Evolutionary conservation across 1,284 basidiomycete species (phyloP), one percentile per base, ranked within the genome.

Genomic region (Cutaneotrichosporon cavernicola): DNA sequence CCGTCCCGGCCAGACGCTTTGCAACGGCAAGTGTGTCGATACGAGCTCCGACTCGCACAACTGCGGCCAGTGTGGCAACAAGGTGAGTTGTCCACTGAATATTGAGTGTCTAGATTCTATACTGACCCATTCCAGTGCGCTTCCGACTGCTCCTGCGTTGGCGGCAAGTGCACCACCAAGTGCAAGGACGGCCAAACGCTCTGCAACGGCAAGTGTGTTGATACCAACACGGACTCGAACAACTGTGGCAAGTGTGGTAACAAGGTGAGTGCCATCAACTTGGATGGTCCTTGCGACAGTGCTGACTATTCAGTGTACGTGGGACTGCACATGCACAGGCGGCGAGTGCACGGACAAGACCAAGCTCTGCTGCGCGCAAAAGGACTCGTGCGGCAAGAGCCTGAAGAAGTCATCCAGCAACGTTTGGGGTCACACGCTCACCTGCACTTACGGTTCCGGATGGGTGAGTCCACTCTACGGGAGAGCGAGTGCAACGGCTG

Each of bases 191-290:
- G 22, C 5, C n/a, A 50, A 21, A 50, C 49, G 6, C 5, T 9
- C 9, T 50, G 49, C 49, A 22, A 13, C 1, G 36, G 36, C 36
- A 10, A 9, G 9, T 36, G 36, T 13, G 36, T 36, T 10, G 36
- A 36, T 13, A 10, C 9, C 36, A 4, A 13, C 36, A 3, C 13
- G 5, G 46, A 47, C 46, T n/a, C 8, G 13, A 2, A 53, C 31
- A 53, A 53, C 51, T 53, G 51, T 31, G 51, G 51, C 31, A 31
- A 53, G 18, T 53, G 51, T n/a, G 51, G 51, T 11, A 53, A 53
- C 51, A 53, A 32, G 31, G 51, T 53, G 51, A 53, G 51, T 26
- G 5, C 22, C 26, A 5, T 1, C 14, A 13, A 13, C 51, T 31
- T 26, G 50, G 10, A 13, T 31, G 26, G 18, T 34, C 7, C 9